Percentiles rank a stretch among this genome's conserved stretches.
Evolutionary conservation across 768 basidiomycete genomes (phyloP).

Genomic region (Tubosaeta sp.): DNA sequence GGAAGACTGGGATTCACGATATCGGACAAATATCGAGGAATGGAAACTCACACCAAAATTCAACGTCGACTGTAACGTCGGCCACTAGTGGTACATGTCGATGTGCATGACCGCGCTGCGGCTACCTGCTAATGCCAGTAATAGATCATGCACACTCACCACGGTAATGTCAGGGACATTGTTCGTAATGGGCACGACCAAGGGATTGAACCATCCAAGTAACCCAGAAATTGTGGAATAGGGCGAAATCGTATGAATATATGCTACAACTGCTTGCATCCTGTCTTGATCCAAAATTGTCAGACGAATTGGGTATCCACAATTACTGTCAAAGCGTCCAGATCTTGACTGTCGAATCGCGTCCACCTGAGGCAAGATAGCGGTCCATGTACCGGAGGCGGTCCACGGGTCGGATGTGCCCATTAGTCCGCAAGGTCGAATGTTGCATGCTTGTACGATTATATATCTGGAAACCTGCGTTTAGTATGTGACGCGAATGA

Average conservation of each 20-base stretch:
- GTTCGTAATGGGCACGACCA: no score
- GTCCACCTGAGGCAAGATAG: conserved; percentile 87
- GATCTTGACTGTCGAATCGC: conserved; percentile 83
- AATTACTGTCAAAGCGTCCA: conserved; percentile 71
- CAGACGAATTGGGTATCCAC: conserved; percentile 13
- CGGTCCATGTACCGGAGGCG: conserved; percentile 93
- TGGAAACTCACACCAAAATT: no score
- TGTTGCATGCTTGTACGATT: conserved; percentile 93
- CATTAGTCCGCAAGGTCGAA: conserved; percentile 80
- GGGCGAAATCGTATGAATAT: conserved; percentile 8
- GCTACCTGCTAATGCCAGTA: no score
- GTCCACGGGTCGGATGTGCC: conserved; percentile 89
- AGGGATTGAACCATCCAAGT: not conserved
- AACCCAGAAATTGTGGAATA: conserved; percentile 4
- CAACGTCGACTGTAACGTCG: no score
- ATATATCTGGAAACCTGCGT: conserved; percentile 59
- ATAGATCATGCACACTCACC: no score
- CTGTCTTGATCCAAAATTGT: conserved; percentile 14
- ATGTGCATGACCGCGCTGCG: no score
- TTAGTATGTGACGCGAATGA: not conserved
- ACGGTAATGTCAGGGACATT: no score
- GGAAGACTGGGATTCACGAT: no score
- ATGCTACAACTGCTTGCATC: conserved; percentile 28
- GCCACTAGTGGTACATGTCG: no score
- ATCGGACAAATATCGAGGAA: no score